Evolutionary conservation across 2,329 filamentous ascomycete genomes (phyloP), one percentile per base, ranked within the genome.

Genomic region (Juglanconis juglandina): DNA sequence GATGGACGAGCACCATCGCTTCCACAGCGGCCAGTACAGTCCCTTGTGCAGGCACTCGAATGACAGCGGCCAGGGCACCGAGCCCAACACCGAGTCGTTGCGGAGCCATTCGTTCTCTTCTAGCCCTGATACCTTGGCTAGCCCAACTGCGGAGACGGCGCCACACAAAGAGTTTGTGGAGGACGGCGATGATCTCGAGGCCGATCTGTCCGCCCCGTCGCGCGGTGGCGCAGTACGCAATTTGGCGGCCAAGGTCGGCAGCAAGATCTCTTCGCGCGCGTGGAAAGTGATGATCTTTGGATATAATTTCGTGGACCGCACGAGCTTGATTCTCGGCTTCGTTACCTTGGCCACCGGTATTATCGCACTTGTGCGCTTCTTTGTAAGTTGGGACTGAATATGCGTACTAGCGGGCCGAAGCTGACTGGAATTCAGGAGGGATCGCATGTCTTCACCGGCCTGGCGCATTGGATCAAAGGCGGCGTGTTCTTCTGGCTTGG

Each of bases 401-500:
- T 10, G 17, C 30, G 3, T 13, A 10, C 24, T 35, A 8, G 30
- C 14, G 30, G 39, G 10, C 11, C 47, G 14, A 24, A 30, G 50
- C 55, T 58, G 9, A 39, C 24, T 30, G 3, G 10, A 41, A 32
- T 11, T 24, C 65, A 92, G 89, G 87, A 89, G 72, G 88, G 84
- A 5, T 73, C 73, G 30, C 79, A 80, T 3, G 78, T 97, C 60
- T 96, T 94, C 78, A 93, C 87, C 66, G 92, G 94, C 2, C 80
- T 97, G 47, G 94, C 94, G 7, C 94, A 98, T 71, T 96, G 91
- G 78, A 87, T 97, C 73, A 98, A 98, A 73, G 94, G 94, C 50
- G 91, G 91, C 3, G 89, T 98, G 58, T 98, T 98, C 79, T 92
- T 97, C 77, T 95, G 91, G 87, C 91, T 96, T 64, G 94, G 94